Base-by-base conservation (phyloP, 768 basidiomycete species). In the Lentinula guzmanii region DNA sequence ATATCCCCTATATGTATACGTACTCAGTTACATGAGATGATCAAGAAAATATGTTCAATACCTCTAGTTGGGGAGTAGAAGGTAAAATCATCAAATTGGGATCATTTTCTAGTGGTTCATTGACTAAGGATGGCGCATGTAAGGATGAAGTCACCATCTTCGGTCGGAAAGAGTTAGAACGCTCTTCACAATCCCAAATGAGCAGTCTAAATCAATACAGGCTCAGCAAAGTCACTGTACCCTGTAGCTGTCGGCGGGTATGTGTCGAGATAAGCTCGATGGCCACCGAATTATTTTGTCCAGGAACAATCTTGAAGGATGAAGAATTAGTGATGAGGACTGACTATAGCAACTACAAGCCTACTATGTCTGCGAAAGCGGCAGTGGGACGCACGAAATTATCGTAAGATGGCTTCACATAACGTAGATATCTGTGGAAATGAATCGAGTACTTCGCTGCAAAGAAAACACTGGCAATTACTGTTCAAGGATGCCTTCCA, bases 241-340 rank as follows among this genome's bases (percentile, higher is more conserved):
- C 89, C 55, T 86, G 84, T 51, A 98, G 81, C 70, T 97, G 87
- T 42, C 88, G 84, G 31, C 86, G 84, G 61, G 98, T 85, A 69
- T 98, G 97, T 2, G 92, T 93, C 15, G 89, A 87, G 58, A 99
- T 93, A 42, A 99, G 79, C 63, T 97, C 95, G 59, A 97, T 94
- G 3, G 96, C 95, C 9, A 96, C 89, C 21, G 83, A 72, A 68
- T 98, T 98, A 65, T 93, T 86, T 3, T 85, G 84, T 2, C 96
- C 96, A 1, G 95, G 95, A n/a, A 99, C 95, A 65, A 98, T 95
- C 95, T 96, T 63, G n/a, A 13, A 60, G 9, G 13, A 41, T 56
- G 35, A 43, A 61, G 33, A 21, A 37, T 37, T 9, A 42, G 45
- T 53, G 8, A n/a, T 11, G 9, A 9, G 21, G 46, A 50, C 53